Evolutionary conservation across 1,284 basidiomycete genomes (phyloP).

Genomic region (Irpex lacteus): DNA sequence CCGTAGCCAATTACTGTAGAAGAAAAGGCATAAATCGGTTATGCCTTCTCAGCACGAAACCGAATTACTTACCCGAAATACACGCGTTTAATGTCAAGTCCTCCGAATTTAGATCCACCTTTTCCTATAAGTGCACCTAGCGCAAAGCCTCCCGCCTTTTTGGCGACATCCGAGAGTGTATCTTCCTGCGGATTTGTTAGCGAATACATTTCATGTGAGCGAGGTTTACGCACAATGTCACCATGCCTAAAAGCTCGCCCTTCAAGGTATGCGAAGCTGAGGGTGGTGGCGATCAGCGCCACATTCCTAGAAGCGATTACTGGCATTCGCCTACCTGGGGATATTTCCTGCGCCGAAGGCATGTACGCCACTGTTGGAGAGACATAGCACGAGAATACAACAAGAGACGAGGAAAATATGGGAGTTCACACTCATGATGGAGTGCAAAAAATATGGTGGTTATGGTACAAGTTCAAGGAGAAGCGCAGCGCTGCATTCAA

Average conservation of each 20-base stretch:
- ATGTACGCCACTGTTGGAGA: slow-evolving; percentile 55
- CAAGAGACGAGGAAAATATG: slow-evolving; percentile 44
- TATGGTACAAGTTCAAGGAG: slow-evolving; percentile 1
- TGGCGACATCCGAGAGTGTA: slow-evolving; percentile 58
- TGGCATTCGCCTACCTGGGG: slow-evolving; percentile 48
- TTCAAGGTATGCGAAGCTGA: slow-evolving; percentile 70
- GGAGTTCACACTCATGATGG: slow-evolving; percentile 24
- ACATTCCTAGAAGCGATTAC: slow-evolving; percentile 9
- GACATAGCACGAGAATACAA: slow-evolving; percentile 54
- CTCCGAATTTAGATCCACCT: slow-evolving; percentile 70
- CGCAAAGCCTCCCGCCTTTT: slow-evolving; percentile 62
- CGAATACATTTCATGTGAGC: background rate
- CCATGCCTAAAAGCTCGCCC: slow-evolving; percentile 83
- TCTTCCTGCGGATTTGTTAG: slow-evolving; percentile 52
- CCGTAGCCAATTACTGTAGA: slow-evolving; percentile 69
- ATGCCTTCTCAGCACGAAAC: background rate
- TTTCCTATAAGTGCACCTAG: slow-evolving; percentile 56
- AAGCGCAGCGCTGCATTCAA: background rate
- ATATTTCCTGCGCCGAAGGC: slow-evolving; percentile 80
- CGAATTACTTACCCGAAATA: slow-evolving; percentile 63
- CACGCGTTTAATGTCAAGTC: slow-evolving; percentile 71
- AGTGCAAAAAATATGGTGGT: slow-evolving; percentile 2
- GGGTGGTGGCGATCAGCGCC: background rate
- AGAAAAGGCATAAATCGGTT: background rate
- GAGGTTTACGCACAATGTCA: slow-evolving; percentile 66